Base-by-base conservation (phyloP, 208 protist species). In the Trypanosoma boissoni region DNA sequence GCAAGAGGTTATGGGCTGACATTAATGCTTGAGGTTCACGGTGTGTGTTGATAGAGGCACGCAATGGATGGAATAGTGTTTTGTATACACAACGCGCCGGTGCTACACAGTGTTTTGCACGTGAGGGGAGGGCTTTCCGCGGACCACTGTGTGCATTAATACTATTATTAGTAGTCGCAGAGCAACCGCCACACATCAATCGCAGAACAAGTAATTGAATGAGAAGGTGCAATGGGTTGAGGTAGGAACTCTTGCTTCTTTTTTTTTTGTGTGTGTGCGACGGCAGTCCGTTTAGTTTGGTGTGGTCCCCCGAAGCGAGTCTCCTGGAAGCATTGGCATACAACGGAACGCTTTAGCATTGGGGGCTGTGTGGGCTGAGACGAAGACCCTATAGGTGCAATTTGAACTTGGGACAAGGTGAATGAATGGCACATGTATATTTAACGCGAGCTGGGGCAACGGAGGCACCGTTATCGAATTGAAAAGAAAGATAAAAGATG, bases 41-140 rank as follows among this genome's bases (percentile, higher is more conserved):
- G 70, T 1, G 66, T 70, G 20, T 83, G 76, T 54, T 64, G 80
- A 5, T 56, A 83, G 43, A 72, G 80, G 1, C 80, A 87, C 31
- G 58, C 78, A 29, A 72, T 69, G 3, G 66, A 68, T 5, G 80
- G 80, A 10, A 75, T 67, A 7, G 60, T 69, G 9, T 66, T 78
- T 52, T 79, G 67, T 37, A 52, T 68, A 4, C 76, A 87, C 55
- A 83, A 83, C 57, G 46, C 39, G n/a, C 5, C 64, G 64, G 2
- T 68, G 63, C 9, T 64, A 73, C 21, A 69, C 78, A 18, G 42
- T 88, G 16, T 64, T 73, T 4, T 77, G 60, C 52, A 60, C 74
- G 27, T 83, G 80, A 48, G 80, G 81, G 23, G 80, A 88, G 34
- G 80, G 80, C 48, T 83, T 88, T 56, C 68, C 83, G 44, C 74